phyloP scores from a whole-genome alignment of 2,329 filamentous ascomycete genomes.

The Apiospora rasikravindrae region DNA sequence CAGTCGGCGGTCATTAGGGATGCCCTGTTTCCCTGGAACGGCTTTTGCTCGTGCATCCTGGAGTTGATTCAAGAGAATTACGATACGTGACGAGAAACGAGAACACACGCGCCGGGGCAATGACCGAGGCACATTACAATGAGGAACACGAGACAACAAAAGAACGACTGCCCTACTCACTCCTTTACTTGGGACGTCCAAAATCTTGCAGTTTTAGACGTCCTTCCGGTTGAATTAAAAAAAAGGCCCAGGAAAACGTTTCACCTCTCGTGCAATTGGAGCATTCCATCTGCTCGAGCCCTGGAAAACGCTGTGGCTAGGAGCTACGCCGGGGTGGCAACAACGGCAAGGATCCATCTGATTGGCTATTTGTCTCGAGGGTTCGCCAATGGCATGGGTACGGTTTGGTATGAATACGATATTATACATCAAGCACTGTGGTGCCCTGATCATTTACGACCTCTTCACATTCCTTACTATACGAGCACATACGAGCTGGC shows the following conservation, averaged over 20 bases:
- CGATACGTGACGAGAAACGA: constrained; percentile 13
- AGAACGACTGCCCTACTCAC: background rate
- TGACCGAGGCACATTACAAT: background rate
- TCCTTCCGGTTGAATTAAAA: background rate
- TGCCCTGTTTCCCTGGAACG: background rate
- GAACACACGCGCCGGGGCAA: background rate
- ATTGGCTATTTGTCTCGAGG: background rate
- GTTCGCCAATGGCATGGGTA: background rate
- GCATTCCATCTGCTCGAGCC: background rate
- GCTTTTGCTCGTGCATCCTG: constrained; percentile 3
- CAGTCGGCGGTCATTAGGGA: background rate
- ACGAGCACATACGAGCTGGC: background rate
- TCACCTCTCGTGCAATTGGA: background rate
- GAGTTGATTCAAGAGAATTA: constrained; percentile 7
- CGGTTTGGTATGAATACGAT: background rate
- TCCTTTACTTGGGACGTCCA: background rate
- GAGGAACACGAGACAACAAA: background rate
- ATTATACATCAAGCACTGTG: background rate
- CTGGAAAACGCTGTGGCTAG: background rate
- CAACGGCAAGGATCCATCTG: background rate
- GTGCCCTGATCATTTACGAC: background rate
- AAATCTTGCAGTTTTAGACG: background rate
- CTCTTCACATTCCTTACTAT: background rate
- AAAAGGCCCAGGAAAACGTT: constrained; percentile 4
- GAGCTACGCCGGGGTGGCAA: background rate